These are phyloP conservation scores for Polychytrium aggregatum DNA, from an alignment of 192 early-diverging fungal species.

Conservation along the genomic window DNA sequence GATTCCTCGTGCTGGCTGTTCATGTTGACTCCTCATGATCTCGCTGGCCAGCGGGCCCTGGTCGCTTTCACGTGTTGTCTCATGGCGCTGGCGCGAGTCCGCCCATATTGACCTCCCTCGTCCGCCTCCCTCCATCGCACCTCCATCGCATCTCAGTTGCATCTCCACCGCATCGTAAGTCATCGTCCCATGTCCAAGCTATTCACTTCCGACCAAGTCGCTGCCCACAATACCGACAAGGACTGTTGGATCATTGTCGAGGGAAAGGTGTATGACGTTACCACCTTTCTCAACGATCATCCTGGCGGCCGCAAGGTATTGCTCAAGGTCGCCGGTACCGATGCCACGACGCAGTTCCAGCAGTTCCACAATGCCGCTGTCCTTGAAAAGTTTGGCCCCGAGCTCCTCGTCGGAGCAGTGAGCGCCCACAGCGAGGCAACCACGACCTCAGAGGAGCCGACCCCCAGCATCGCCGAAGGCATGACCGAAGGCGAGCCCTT, in stretches of 20 bases:
- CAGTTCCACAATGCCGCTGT: conserved; percentile 65
- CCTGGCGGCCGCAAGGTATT: conserved; percentile 57
- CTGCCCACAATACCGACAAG: conserved; percentile 53
- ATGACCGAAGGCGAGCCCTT: conserved; percentile 41
- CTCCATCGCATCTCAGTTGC: no score
- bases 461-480: conserved; percentile 8
- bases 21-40: no score
- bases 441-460: conserved; percentile 1
- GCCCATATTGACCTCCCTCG: no score
- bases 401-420: conserved; percentile 50
- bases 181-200: no score
- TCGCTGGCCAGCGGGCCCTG: no score
- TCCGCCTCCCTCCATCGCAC: no score
- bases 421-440: conserved; percentile 20
- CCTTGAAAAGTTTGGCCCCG: conserved; percentile 51
- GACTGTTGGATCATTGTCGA: conserved; percentile 61
- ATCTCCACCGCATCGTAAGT: no score
- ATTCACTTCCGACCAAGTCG: conserved; percentile 59
- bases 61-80: no score
- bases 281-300: conserved; percentile 35
- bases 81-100: no score
- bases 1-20: no score
- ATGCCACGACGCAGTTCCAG: conserved; percentile 78
- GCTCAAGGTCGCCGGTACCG: conserved; percentile 62
- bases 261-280: conserved; percentile 35